These are phyloP conservation scores for Tolypocladium nubicola DNA, from an alignment of 2,329 filamentous ascomycete species.

Conservation along the genomic window DNA sequence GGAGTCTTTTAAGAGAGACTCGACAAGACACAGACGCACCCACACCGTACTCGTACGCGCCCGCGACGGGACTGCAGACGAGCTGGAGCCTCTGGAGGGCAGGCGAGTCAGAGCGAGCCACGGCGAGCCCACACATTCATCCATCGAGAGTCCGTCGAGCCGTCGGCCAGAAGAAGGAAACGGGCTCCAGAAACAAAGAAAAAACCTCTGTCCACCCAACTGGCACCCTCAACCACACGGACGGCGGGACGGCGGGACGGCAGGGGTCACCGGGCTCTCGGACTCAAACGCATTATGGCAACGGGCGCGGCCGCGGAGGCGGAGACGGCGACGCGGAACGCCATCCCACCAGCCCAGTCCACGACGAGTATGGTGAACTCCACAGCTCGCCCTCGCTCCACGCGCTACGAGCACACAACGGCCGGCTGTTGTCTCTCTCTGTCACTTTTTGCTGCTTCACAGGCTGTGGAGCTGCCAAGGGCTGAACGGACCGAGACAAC, in stretches of 20 bases:
- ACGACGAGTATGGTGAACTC: not conserved
- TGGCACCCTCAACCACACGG: conserved; percentile 1
- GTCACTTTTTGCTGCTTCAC: not conserved
- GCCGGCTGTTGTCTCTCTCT: not conserved
- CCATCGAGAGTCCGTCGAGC: not conserved
- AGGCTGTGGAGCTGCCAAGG: not conserved
- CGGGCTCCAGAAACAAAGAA: not conserved
- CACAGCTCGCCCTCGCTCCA: not conserved
- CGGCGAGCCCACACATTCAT: not conserved
- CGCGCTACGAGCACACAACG: not conserved
- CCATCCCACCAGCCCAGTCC: not conserved
- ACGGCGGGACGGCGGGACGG: not conserved
- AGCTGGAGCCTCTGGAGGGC: not conserved
- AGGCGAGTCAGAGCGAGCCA: not conserved
- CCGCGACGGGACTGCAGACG: not conserved
- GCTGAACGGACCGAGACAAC: not conserved
- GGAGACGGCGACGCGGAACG: not conserved
- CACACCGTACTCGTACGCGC: not conserved
- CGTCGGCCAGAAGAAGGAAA: not conserved
- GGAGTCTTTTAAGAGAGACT: conserved; percentile 1
- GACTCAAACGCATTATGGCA: not conserved
- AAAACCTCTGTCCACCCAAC: not conserved
- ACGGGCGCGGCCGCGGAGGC: not conserved
- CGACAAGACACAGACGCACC: not conserved
- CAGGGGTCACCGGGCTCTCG: conserved; percentile 3